Evolutionary conservation across 331 rosid species (phyloP).

Genomic region (Quercus phellos): DNA sequence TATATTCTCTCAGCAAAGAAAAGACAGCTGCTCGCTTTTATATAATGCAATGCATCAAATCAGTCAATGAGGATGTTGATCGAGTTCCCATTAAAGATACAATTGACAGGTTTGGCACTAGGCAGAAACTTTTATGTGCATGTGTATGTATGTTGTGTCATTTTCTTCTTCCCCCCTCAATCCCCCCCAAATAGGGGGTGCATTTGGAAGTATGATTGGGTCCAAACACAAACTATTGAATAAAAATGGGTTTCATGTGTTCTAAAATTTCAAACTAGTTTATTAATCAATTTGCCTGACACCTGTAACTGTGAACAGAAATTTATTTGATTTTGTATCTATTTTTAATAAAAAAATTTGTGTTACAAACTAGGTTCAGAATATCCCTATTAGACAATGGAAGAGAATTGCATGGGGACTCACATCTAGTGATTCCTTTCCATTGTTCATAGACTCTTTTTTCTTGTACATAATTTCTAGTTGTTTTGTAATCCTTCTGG

Average conservation of each 20-base stretch:
- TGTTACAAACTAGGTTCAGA: not conserved
- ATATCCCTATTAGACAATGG: not conserved
- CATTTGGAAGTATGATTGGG: not conserved
- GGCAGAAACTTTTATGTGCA: not conserved
- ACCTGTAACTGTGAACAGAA: not conserved
- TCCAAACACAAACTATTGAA: not conserved
- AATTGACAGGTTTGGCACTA: slow-evolving; percentile 45
- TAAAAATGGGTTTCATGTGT: not conserved
- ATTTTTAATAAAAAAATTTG: not conserved
- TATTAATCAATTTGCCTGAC: not conserved
- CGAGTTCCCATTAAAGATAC: slow-evolving; percentile 53
- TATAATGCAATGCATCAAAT: slow-evolving; percentile 52
- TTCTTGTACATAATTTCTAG: too few species aligned
- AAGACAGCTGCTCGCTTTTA: slow-evolving; percentile 60
- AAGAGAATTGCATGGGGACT: too few species aligned
- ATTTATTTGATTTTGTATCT: not conserved
- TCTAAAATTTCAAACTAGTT: not conserved
- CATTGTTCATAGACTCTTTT: too few species aligned
- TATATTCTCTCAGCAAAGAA: slow-evolving; percentile 61
- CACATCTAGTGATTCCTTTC: too few species aligned
- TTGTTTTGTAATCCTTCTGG: too few species aligned
- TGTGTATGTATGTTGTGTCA: not conserved
- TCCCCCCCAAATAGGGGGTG: not conserved
- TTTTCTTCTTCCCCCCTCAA: not conserved
- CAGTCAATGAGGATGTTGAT: slow-evolving; percentile 25